A percentile compares a stretch with the other conserved stretches of the same genome.
phyloP scores from a whole-genome alignment of 805 yeast genomes.

The Spencermartinsiella europaea region DNA sequence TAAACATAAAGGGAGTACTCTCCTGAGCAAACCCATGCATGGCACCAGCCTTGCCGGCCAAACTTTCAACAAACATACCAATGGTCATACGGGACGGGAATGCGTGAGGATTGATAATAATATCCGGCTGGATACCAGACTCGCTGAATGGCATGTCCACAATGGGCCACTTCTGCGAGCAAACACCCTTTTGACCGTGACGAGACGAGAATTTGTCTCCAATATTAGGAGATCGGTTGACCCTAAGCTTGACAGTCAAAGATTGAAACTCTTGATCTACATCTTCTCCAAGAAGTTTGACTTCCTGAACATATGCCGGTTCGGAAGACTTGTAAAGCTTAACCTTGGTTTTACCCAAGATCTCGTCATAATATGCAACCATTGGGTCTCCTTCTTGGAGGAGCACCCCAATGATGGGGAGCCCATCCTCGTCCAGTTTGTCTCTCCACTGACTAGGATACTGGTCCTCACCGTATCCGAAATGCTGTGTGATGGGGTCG shows the following conservation, averaged over 20 bases:
- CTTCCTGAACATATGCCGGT: slow-evolving; percentile 93
- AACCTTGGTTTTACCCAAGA: slow-evolving; percentile 81
- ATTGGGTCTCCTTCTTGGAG: slow-evolving; percentile 96
- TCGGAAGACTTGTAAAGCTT: slow-evolving; percentile 92
- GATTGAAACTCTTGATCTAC: slow-evolving; percentile 76
- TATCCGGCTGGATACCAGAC: slow-evolving; percentile 87
- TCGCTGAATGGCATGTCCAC: slow-evolving; percentile 93
- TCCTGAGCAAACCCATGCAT: slow-evolving; percentile 97
- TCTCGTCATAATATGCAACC: slow-evolving; percentile 87
- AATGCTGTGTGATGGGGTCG: slow-evolving; percentile 90
- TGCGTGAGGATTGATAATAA: slow-evolving; percentile 98
- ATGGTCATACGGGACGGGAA: slow-evolving; percentile 99
- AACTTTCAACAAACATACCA: slow-evolving; percentile 97
- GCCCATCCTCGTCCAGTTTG: slow-evolving; percentile 84
- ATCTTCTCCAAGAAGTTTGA: slow-evolving; percentile 77
- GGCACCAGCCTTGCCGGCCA: slow-evolving; percentile 99
- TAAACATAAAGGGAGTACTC: slow-evolving; percentile 92
- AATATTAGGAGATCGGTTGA: slow-evolving; percentile 87
- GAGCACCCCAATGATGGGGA: slow-evolving; percentile 81
- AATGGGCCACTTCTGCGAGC: slow-evolving; percentile 97
- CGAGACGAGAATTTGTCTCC: slow-evolving; percentile 98
- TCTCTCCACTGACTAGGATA: slow-evolving; percentile 92
- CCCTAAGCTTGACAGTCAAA: slow-evolving; percentile 81
- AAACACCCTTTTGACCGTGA: slow-evolving; percentile 99
- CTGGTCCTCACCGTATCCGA: slow-evolving; percentile 88